Evolutionary conservation across 2,329 filamentous ascomycete genomes (phyloP), one percentile per base, ranked within the genome.

Genomic region (Trichoderma pleuroti): DNA sequence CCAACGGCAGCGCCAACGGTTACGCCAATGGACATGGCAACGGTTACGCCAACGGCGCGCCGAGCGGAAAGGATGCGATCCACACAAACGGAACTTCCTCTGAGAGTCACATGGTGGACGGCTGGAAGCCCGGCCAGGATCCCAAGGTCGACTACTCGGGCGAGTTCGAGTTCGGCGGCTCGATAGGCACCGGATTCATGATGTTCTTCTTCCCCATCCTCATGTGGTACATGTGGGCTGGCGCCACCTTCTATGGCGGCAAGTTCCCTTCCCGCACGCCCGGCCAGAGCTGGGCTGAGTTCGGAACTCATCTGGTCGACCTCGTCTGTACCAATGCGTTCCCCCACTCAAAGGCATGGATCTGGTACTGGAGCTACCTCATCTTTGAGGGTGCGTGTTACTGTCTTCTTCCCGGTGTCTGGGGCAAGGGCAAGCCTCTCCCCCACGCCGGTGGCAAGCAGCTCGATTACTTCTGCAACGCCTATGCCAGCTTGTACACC

Each of bases 151-250:
- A 92, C 81, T 83, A 86, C 76, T 90, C 88, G 2, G 88, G 86
- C 73, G 84, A 87, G 73, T 87, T 88, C 75, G 97, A 99, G 79
- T 99, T 98, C 78, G 95, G 95, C 73, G 96, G 96, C 71, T 90
- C 93, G 4, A 79, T 87, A n/a, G 95, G 96, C 69, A 91, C 94
- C 54, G 82, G 87, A 18, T 84, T 88, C 75, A 94, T 98, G 88
- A 98, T 98, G 93, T 86, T 94, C 73, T 89, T 92, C 59, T 99
- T 98, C 82, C 96, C 96, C n/a, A 73, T 91, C 46, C 87, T 99
- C 76, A 98, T 98, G 95, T 98, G 93, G 87, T 98, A 98, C 84
- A 97, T 99, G 94, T 98, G 94, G 94, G 91, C 97, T 81, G 96
- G 96, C 64, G 92, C 95, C 39, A 94, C 91, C 63, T 97, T 95